These are phyloP conservation scores for Stagonosporopsis vannaccii DNA, from an alignment of 2,329 filamentous ascomycete species.

Conservation along the genomic window DNA sequence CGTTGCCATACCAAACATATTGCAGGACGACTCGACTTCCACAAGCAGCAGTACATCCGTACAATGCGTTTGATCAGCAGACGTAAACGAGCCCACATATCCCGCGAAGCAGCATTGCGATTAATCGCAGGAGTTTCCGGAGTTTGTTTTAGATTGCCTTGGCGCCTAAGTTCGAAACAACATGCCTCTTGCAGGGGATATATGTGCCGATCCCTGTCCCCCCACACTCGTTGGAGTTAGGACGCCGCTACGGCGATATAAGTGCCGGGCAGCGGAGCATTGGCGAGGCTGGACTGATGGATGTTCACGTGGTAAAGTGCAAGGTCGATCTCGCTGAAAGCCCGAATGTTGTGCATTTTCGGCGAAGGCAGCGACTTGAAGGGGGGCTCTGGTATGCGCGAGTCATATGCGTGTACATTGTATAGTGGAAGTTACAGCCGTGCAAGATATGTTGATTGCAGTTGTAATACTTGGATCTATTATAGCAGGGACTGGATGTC, in stretches of 20 bases:
- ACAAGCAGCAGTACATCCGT: neutral
- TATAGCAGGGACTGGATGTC: neutral
- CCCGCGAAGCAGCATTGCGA: neutral
- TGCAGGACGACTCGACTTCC: constrained; percentile 8
- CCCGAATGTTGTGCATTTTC: neutral
- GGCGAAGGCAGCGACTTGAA: neutral
- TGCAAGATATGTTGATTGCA: neutral
- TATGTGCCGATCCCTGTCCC: constrained; percentile 4
- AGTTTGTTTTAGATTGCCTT: constrained; percentile 16
- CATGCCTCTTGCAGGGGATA: constrained; percentile 1
- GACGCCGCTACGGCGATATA: neutral
- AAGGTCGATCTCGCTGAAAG: neutral
- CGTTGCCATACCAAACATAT: neutral
- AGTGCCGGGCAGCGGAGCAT: neutral
- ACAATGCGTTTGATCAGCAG: neutral
- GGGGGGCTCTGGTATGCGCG: neutral
- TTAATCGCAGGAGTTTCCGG: neutral
- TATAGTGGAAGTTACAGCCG: neutral
- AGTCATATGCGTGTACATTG: neutral
- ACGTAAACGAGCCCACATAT: neutral
- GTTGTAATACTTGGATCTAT: neutral
- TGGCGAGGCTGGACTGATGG: neutral
- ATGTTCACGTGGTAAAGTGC: neutral
- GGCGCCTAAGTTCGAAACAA: constrained; percentile 10
- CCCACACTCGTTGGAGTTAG: neutral